Evolutionary conservation across 2,329 filamentous ascomycete species (phyloP).

Genomic region (Ophiostoma perfectum): DNA sequence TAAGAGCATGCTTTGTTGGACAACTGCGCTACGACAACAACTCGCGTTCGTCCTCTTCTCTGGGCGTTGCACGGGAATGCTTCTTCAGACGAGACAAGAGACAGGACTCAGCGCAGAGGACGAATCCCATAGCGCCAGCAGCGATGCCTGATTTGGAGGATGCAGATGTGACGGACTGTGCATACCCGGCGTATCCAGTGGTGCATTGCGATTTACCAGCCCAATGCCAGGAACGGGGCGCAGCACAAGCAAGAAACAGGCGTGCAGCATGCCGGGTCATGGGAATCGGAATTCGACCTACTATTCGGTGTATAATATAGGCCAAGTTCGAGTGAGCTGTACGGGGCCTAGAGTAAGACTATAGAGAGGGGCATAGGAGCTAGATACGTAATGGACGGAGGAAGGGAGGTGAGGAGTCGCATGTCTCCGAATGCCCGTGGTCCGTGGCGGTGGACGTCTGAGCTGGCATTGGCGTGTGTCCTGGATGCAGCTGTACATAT

Average conservation of each 20-base stretch:
- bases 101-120: too few species aligned
- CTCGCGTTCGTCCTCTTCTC: too few species aligned
- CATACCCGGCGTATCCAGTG: conserved; percentile 3
- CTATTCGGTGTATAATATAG: background rate
- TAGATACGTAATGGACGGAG: background rate
- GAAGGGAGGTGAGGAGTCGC: background rate
- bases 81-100: too few species aligned
- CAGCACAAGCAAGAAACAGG: background rate
- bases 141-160: background rate
- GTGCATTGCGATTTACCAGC: background rate
- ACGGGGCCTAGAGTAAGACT: too few species aligned
- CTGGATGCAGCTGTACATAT: background rate
- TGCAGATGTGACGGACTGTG: background rate
- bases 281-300: background rate
- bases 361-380: background rate
- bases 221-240: conserved; percentile 4
- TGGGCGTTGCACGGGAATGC: too few species aligned
- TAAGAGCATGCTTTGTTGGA: too few species aligned
- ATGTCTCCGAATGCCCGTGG: conserved; percentile 8
- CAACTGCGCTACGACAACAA: too few species aligned
- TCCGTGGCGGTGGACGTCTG: background rate
- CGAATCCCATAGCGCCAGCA: background rate
- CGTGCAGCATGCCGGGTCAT: background rate
- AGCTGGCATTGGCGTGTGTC: background rate
- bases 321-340: background rate